Conservation (phyloP, 2,329 filamentous ascomycete genomes). For the Aspergillus ibericus region DNA sequence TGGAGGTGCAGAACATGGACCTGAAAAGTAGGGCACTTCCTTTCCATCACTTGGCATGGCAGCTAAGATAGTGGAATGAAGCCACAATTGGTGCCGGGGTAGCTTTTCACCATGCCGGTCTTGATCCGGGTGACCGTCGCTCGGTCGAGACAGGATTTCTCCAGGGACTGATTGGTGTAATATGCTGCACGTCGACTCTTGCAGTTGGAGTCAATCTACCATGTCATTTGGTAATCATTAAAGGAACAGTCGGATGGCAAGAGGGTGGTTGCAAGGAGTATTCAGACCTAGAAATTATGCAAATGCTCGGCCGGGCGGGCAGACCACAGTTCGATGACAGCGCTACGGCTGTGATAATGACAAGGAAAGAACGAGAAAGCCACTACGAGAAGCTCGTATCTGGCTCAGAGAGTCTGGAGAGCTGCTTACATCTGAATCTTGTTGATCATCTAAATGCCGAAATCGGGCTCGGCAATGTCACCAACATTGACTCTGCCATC, state of each 20-base stretch:
- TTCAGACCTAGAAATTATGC: slow-evolving; percentile 81
- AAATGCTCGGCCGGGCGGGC: slow-evolving; percentile 84
- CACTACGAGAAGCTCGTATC: slow-evolving; percentile 73
- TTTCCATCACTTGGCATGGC: slow-evolving; percentile 3
- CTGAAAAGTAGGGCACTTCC: slow-evolving; percentile 53
- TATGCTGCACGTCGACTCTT: slow-evolving; percentile 84
- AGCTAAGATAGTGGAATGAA: slow-evolving; percentile 20
- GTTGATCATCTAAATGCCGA: slow-evolving; percentile 85
- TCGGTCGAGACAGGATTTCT: slow-evolving; percentile 69
- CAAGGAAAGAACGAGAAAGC: slow-evolving; percentile 61
- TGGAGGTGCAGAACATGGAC: slow-evolving; percentile 59
- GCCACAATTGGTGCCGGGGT: slow-evolving; percentile 60
- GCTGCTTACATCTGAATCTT: slow-evolving; percentile 73
- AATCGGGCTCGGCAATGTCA: slow-evolving; percentile 72
- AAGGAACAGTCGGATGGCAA: slow-evolving; percentile 70
- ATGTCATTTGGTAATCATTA: slow-evolving; percentile 79
- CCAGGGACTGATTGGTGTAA: slow-evolving; percentile 70
- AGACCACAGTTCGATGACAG: slow-evolving; percentile 78
- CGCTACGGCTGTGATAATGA: slow-evolving; percentile 78
- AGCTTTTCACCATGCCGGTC: slow-evolving; percentile 79
- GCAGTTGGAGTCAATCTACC: slow-evolving; percentile 82
- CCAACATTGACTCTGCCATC: slow-evolving; percentile 63
- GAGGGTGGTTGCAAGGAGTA: slow-evolving; percentile 66
- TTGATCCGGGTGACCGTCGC: slow-evolving; percentile 64
- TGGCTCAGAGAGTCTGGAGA: slow-evolving; percentile 73